Evolutionary conservation across 2,329 filamentous ascomycete genomes (phyloP).

Genomic region (Calonectria pauciramosa): DNA sequence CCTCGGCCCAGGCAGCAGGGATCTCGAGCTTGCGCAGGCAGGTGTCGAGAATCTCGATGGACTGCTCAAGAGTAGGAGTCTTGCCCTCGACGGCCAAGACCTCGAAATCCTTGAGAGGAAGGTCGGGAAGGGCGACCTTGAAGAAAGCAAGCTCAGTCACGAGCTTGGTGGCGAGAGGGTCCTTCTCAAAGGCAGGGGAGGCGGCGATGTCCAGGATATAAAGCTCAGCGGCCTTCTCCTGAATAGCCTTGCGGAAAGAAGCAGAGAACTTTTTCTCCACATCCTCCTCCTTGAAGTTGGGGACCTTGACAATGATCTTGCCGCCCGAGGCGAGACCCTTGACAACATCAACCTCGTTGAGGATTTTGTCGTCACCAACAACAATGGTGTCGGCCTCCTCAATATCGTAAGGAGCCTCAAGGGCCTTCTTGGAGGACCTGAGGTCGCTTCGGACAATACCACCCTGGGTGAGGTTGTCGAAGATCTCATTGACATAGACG

Average conservation of each 20-base stretch:
- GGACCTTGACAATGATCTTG: slow-evolving; percentile 81
- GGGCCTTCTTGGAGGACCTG: slow-evolving; percentile 83
- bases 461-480: slow-evolving; percentile 78
- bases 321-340: slow-evolving; percentile 78
- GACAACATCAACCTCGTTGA: slow-evolving; percentile 83
- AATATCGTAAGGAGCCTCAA: slow-evolving; percentile 88
- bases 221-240: slow-evolving; percentile 78
- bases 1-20: slow-evolving; percentile 83
- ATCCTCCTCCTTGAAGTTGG: slow-evolving; percentile 88
- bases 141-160: slow-evolving; percentile 88
- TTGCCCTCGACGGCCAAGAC: slow-evolving; percentile 74
- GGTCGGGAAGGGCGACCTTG: slow-evolving; percentile 77
- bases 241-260: slow-evolving; percentile 78
- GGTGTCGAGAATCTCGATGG: slow-evolving; percentile 76
- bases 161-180: slow-evolving; percentile 73
- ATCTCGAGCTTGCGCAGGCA: slow-evolving; percentile 81
- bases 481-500: slow-evolving; percentile 72
- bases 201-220: slow-evolving; percentile 81
- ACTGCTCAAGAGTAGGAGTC: slow-evolving; percentile 63
- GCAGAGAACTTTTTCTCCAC: slow-evolving; percentile 87
- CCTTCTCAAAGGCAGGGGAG: slow-evolving; percentile 76
- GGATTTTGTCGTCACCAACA: slow-evolving; percentile 83
- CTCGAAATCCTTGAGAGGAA: slow-evolving; percentile 72
- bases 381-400: slow-evolving; percentile 84
- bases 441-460: slow-evolving; percentile 89